Conservation (phyloP, 1,139 yeast species). For the Sugiyamaella grinbergsii region DNA sequence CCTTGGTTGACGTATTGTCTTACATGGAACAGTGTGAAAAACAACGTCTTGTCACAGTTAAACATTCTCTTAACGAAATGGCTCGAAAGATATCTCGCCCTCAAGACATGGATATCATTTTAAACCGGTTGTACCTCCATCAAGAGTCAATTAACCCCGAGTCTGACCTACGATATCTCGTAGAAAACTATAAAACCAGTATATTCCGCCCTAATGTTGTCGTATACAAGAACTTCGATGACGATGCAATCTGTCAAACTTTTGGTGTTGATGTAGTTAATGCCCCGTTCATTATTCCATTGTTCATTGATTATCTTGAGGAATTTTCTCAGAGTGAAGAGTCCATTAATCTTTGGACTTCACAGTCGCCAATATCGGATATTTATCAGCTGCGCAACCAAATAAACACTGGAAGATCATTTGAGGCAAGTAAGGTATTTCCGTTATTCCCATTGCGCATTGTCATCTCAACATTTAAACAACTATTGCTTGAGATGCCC, state of each 20-base stretch:
- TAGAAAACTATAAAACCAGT: slow-evolving; percentile 68
- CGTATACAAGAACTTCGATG: slow-evolving; percentile 70
- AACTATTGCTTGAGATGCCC: slow-evolving; percentile 79
- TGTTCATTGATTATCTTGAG: slow-evolving; percentile 66
- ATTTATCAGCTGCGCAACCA: slow-evolving; percentile 65
- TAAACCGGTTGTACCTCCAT: slow-evolving; percentile 53
- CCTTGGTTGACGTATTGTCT: slow-evolving; percentile 63
- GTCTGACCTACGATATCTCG: slow-evolving; percentile 60
- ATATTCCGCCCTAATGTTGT: slow-evolving; percentile 69
- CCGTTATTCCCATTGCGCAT: slow-evolving; percentile 51
- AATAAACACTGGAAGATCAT: slow-evolving; percentile 53
- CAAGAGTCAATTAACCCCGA: slow-evolving; percentile 65
- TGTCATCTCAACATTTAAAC: slow-evolving; percentile 66
- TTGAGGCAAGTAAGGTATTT: slow-evolving; percentile 38
- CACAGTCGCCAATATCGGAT: slow-evolving; percentile 59
- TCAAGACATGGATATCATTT: slow-evolving; percentile 38
- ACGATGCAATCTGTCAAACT: slow-evolving; percentile 59
- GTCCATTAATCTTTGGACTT: slow-evolving; percentile 32
- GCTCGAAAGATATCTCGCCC: slow-evolving; percentile 57
- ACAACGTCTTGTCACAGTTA: slow-evolving; percentile 67
- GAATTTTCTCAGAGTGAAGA: slow-evolving; percentile 63
- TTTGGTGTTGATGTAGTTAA: slow-evolving; percentile 78
- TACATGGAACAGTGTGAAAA: slow-evolving; percentile 77
- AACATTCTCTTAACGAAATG: slow-evolving; percentile 67
- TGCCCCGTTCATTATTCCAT: slow-evolving; percentile 66